phyloP scores from a whole-genome alignment of 441 rosid genomes.

The Corymbia calophylla region DNA sequence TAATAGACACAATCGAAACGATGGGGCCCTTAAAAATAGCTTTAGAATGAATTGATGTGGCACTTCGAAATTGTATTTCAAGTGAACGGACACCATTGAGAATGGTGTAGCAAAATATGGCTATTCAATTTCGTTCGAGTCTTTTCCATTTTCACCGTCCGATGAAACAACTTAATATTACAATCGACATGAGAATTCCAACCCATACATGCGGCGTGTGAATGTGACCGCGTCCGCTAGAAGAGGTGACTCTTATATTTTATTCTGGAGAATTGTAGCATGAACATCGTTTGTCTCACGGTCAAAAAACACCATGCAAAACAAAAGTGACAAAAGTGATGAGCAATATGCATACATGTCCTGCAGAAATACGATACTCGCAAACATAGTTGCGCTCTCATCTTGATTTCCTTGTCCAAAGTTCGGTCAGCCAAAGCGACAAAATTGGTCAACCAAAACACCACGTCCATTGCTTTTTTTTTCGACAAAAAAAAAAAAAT shows the following conservation, averaged over 20 bases:
- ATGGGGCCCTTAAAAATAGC: neutral
- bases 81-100: neutral
- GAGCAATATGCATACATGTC: neutral
- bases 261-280: neutral
- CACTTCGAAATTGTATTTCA: neutral
- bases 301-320: neutral
- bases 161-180: neutral
- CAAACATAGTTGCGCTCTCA: neutral
- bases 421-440: neutral
- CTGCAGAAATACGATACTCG: neutral
- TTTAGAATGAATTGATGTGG: neutral
- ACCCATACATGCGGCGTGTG: neutral
- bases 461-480: neutral
- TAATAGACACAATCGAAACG: neutral
- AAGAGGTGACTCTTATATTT: neutral
- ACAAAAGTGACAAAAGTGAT: neutral
- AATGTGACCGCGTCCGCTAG: neutral
- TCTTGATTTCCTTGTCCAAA: neutral
- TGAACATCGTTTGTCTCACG: neutral
- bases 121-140: too few species aligned
- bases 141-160: neutral
- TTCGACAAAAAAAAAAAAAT: neutral
- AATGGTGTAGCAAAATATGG: neutral
- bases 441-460: neutral
- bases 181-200: neutral